Evolutionary conservation across 2,329 filamentous ascomycete species (phyloP), one percentile per base, ranked within the genome.

Genomic region (Fusarium vanettenii): DNA sequence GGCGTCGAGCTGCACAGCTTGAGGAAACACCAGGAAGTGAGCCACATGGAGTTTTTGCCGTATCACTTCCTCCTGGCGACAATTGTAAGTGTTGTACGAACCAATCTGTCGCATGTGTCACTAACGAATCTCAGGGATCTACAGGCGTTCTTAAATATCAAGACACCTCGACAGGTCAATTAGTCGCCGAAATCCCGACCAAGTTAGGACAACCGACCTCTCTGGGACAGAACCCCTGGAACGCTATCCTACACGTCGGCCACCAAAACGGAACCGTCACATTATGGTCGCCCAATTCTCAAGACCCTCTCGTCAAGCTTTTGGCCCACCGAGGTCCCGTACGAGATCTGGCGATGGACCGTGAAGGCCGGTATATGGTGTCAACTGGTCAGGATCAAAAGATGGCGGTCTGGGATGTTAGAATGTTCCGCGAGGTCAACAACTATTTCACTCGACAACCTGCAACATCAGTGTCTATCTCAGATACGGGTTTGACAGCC

Each of bases 181-280:
- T 97, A 72, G 93, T 98, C 18, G 91, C 92, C 78, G 95, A 98
- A 82, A 89, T 97, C 66, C 91, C 94, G 31, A 98, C 96, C 13
- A 92, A 93, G 81, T 89, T 95, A 71, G 97, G 97, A 31, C 92
- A 93, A 5, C 94, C 97, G 2, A 94, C 94, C 5, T 91, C 96
- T 4, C 89, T 99, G 74, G 88, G 91, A 6, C 95, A 98, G 79
- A 99, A 99, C 81, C 93, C 94, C 0, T 93, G 93, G 83, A 99
- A 99, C 81, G 97, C 95, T 18, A 92, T 99, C 67, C 87, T 98
- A 59, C 95, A 98, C 79, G 91, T 95, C 71, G 97, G 97, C 11
- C 96, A 98, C 81, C 95, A 98, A 80, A 98, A 98, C 80, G 97
- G 97, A 67, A 94, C 94, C 3, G 95, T 99, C 39, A 97, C 95